Conservation (phyloP, 805 yeast genomes). For the Henningerozyma blattae region DNA sequence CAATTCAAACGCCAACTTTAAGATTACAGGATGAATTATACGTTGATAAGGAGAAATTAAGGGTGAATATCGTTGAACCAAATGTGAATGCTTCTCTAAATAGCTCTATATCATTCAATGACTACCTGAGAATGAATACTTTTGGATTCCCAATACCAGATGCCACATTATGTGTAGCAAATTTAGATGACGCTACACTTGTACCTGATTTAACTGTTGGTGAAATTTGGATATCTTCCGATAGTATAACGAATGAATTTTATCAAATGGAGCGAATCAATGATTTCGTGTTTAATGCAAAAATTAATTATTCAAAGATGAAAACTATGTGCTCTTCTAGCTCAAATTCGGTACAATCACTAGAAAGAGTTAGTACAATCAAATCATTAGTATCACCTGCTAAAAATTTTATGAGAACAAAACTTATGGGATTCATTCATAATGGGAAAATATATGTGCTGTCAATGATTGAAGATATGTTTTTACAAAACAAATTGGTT, state of each 20-base stretch:
- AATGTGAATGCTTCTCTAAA: constrained; percentile 22
- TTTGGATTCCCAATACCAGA: constrained; percentile 94
- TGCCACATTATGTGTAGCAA: constrained; percentile 84
- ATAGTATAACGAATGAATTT: constrained; percentile 56
- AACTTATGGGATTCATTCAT: constrained; percentile 76
- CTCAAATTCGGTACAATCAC: constrained; percentile 1
- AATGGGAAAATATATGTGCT: constrained; percentile 81
- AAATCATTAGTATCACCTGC: constrained; percentile 18
- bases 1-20: constrained; percentile 19
- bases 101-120: constrained; percentile 27
- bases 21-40: constrained; percentile 23
- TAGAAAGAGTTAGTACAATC: constrained; percentile 18
- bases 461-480: constrained; percentile 85
- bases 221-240: constrained; percentile 96
- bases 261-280: constrained; percentile 25
- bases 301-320: constrained; percentile 22
- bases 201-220: constrained; percentile 76
- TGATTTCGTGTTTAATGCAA: constrained; percentile 26
- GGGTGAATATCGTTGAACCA: constrained; percentile 22
- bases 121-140: constrained; percentile 64
- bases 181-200: constrained; percentile 76
- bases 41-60: constrained; percentile 25
- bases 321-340: constrained; percentile 1
- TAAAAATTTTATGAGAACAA: constrained; percentile 63
- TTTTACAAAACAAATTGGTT: constrained; percentile 43